A percentile compares a stretch with the other conserved stretches of the same genome.
phyloP scores from a whole-genome alignment of 768 basidiomycete genomes.

The Lanmaoa rubissima region DNA sequence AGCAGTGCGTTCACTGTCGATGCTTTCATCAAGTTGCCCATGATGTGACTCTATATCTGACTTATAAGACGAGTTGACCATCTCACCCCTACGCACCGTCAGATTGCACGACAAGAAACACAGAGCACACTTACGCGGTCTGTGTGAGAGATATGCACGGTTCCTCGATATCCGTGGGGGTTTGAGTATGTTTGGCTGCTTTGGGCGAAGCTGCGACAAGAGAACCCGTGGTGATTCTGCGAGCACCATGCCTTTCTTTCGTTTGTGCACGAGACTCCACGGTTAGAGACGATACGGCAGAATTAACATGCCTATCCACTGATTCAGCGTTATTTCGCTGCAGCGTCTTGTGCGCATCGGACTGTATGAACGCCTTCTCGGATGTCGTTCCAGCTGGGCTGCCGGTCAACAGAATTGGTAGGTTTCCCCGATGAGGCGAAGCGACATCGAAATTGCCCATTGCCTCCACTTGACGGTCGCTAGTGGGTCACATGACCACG shows the following conservation, averaged over 20 bases:
- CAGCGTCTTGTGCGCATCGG: background rate
- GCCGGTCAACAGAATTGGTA: background rate
- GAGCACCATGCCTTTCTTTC: background rate
- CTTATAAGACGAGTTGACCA: background rate
- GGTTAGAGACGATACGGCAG: background rate
- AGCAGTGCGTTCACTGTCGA: background rate
- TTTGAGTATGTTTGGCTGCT: background rate
- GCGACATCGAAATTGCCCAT: background rate
- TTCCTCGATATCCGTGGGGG: background rate
- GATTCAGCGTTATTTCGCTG: background rate
- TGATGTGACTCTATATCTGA: background rate
- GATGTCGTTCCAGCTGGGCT: background rate
- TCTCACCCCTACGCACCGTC: slow-evolving; percentile 3
- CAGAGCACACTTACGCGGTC: background rate
- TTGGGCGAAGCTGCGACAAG: background rate
- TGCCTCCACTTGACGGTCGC: background rate
- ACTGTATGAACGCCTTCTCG: background rate
- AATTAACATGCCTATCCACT: background rate
- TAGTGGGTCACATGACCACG: background rate
- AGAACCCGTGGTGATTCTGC: background rate
- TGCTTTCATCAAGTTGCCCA: background rate
- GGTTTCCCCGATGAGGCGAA: background rate
- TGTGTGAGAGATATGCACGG: background rate
- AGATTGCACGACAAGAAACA: background rate
- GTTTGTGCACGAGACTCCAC: background rate